Evolutionary conservation across 805 yeast genomes (phyloP), one percentile per base, ranked within the genome.

Genomic region (Metschnikowia arizonensis): DNA sequence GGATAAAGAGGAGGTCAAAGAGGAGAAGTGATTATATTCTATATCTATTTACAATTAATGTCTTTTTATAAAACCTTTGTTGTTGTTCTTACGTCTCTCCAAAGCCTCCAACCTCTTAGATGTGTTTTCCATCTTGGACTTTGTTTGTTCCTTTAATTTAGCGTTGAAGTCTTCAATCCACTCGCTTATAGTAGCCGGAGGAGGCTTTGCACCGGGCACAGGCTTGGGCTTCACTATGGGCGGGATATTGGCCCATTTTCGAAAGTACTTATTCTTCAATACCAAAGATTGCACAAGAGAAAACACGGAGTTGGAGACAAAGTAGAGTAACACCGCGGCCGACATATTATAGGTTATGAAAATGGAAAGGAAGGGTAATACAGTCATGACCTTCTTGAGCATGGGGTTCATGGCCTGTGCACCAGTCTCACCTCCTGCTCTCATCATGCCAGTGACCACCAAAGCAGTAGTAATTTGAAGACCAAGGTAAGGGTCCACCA

Each of bases 381-480:
- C 72, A 32, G 83, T 79, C 71, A 91, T 77, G 18, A 85, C 63
- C 57, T 81, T 83, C 66, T 79, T 80, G 62, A 73, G 58, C 33
- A 74, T 75, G 1, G 88, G 85, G 49, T 78, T 70, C 66, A 85
- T 73, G 43, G 73, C 76, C 42, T 76, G 80, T 29, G 86, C 83
- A 42, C 96, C 97, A 10, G 93, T 85, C 62, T 91, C 97, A 54
- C 97, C 97, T 49, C 97, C 98, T 36, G 82, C 68, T 62, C 81
- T 79, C 64, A 91, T 81, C 56, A 91, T 83, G 1, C 79, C 74
- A 44, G 86, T 77, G 49, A 89, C 85, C 21, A 84, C 74, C 21
- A 80, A 75, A 9, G 97, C 96, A 12, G 98, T 82, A 34, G 88
- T 66, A 35, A 84, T 65, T 61, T 90, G 98, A 50, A 91, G 73